Percentiles rank a stretch among this genome's conserved stretches.
These are phyloP conservation scores for Ophiostoma piceae DNA, from an alignment of 2,329 filamentous ascomycete genomes.

Conservation along the genomic window DNA sequence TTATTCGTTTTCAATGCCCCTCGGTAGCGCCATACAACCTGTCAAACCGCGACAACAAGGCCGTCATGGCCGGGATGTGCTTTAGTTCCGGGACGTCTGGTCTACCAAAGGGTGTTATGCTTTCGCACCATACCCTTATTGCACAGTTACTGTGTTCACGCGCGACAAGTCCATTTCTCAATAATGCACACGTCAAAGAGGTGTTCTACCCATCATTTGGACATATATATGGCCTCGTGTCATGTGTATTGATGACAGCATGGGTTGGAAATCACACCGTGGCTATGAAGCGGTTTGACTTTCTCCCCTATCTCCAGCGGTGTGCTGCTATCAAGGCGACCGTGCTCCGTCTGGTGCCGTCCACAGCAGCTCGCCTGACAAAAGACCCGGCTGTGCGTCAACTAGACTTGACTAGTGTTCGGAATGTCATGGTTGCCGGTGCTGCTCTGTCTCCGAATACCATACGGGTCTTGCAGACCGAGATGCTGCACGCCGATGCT, in stretches of 20 bases:
- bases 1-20: conserved; percentile 3
- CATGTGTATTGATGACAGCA: background rate
- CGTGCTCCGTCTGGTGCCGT: background rate
- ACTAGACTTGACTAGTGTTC: background rate
- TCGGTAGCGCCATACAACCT: background rate
- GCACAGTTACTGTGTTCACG: background rate
- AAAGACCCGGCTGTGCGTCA: background rate
- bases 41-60: conserved; percentile 16
- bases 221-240: background rate
- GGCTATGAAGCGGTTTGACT: background rate
- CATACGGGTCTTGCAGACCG: background rate
- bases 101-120: conserved; percentile 43
- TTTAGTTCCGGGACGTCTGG: conserved; percentile 49
- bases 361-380: background rate
- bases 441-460: background rate
- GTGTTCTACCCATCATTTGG: background rate
- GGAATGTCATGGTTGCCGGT: background rate
- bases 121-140: conserved; percentile 44
- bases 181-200: background rate
- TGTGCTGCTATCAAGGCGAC: background rate
- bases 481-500: background rate
- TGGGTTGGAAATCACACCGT: background rate
- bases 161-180: background rate
- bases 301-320: background rate
- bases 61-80: conserved; percentile 32